phyloP scores from a whole-genome alignment of 805 yeast species.

The Brettanomyces custersianus region DNA sequence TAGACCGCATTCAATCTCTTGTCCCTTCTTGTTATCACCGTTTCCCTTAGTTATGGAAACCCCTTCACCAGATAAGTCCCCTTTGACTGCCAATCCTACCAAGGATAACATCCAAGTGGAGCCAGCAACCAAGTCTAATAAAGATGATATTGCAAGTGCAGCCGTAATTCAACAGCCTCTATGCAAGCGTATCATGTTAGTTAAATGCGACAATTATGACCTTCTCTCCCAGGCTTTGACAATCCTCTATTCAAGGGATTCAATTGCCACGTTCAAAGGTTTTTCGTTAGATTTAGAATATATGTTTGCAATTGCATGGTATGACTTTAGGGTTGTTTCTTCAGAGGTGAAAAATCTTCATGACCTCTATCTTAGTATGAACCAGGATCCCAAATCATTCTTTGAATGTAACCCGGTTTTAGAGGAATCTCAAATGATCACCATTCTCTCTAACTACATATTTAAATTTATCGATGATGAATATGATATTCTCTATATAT shows the following conservation, averaged over 20 bases:
- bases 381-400: background rate
- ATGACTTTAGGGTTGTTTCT: constrained; percentile 17
- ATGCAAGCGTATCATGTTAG: background rate
- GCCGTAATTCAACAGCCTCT: no score
- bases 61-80: no score
- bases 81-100: no score
- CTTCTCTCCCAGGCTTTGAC: background rate
- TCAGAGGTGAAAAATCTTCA: constrained; percentile 9
- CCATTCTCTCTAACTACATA: constrained; percentile 5
- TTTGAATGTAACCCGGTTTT: background rate
- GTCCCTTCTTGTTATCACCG: background rate
- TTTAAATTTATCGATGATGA: constrained; percentile 17
- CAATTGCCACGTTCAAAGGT: background rate
- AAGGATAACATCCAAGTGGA: no score
- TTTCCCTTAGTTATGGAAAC: no score
- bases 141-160: no score
- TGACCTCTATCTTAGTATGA: background rate
- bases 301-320: constrained; percentile 22
- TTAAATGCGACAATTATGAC: background rate
- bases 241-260: no score
- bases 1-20: no score
- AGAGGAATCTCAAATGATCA: constrained; percentile 4
- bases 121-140: no score
- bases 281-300: background rate
- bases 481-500: constrained; percentile 14